Percentiles rank a stretch among this genome's conserved stretches.
Conservation (phyloP, 768 basidiomycete species). For the Pulveroboletus sp. region DNA sequence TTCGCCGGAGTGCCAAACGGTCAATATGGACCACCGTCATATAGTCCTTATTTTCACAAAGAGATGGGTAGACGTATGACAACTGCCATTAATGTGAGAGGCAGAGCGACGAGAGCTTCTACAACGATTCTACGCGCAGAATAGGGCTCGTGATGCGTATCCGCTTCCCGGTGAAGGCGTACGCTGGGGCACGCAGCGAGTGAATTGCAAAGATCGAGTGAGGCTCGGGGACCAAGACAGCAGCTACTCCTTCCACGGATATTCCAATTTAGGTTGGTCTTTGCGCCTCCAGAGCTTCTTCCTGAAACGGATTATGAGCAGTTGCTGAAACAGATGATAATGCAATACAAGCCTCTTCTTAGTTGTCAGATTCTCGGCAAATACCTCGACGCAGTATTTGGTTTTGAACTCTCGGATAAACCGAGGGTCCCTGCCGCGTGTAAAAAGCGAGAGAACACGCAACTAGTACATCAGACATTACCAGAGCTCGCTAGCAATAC, state of each 20-base stretch:
- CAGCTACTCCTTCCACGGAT: conserved; percentile 75
- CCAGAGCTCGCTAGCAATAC: conserved; percentile 96
- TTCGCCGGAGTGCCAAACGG: not conserved
- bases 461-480: conserved; percentile 30
- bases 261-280: conserved; percentile 79
- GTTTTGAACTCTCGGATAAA: conserved; percentile 93
- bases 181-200: not conserved
- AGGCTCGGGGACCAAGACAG: not conserved
- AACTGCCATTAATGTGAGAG: not conserved
- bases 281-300: conserved; percentile 89
- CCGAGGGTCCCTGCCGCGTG: conserved; percentile 73
- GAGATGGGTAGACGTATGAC: not conserved
- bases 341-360: conserved; percentile 78
- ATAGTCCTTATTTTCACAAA: not conserved
- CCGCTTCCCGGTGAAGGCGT: not conserved
- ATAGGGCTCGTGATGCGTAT: not conserved
- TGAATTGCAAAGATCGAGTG: not conserved
- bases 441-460: not conserved
- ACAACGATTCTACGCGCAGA: not conserved
- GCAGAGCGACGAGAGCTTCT: not conserved
- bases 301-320: conserved; percentile 39
- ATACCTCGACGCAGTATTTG: conserved; percentile 79
- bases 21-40: not conserved
- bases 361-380: conserved; percentile 73
- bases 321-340: not conserved